Base-by-base conservation (phyloP, 2,329 filamentous ascomycete species). In the Akanthomyces lecanii region DNA sequence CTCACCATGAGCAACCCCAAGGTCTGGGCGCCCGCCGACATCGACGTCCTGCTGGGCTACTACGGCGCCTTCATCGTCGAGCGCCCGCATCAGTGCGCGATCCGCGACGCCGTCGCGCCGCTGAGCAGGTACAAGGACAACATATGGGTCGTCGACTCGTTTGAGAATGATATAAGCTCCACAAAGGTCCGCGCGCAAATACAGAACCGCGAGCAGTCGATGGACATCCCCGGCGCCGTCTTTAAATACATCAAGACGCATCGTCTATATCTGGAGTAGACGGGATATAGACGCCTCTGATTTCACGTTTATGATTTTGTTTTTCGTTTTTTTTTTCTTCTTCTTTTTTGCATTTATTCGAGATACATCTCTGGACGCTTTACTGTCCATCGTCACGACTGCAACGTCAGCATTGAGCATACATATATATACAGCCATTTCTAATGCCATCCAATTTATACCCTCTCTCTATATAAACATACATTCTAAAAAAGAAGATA, bases 51-150 rank as follows among this genome's bases (percentile, higher is more conserved):
- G 64, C 80, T 97, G 23, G 87, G 90, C 54, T 85, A 89, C 72
- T 97, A 90, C 71, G 91, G 91, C 50, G 87, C 89, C 36, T 92
- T 96, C 73, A 90, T 94, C 64, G 84, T 96, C n/a, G 90, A 97
- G 80, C 86, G 94, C 65, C 88, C 87, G 47, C 93, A 92, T 50
- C 60, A 62, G 60, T 96, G 92, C 25, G 91, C 96, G 71, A 89
- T 96, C 56, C 90, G 96, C 66, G 90, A 96, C 71, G 92, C 93
- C 2, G 81, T 97, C 52, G 87, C 89, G n/a, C 89, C 86, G 51
- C 80, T 97, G 53, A 88, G 92, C 72, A 85, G 87, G 65, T 97
- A 89, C 85, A 88, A 91, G 70, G 86, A 92, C 69, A 95, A 96
- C 69, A 87, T 97, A 65, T 88, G 91, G 71, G 89, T 96, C 61